Evolutionary conservation across 1,139 yeast genomes (phyloP), one percentile per base, ranked within the genome.

Genomic region (Candida labiduridarum): DNA sequence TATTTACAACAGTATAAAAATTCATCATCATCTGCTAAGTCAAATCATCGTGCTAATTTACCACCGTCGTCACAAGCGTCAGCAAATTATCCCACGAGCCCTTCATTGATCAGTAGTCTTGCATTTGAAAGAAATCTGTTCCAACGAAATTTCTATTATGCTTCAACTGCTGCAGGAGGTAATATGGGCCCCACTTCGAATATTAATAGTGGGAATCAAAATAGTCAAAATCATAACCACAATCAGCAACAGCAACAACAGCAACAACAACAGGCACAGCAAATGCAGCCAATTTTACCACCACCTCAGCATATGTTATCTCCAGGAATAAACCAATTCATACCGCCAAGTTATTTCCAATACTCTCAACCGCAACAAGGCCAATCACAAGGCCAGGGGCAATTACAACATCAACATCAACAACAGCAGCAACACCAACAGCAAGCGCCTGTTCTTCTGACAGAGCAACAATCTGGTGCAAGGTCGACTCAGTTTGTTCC

Each of bases 61-160:
- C 14, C 41, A 34, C 19, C 45, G 19, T 19, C 45, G 2, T 10
- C 19, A 12, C 12, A 30, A 41, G 14, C 16, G 25, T 4, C 25
- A 12, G 11, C 44, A 7, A 39, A 27, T n/a, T 38, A 43, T 18
- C 22, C 44, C 18, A 29, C 42, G 14, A 38, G 47, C 27, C 38
- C 57, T 3, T 47, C 59, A 36, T 52, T 59, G 7, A 49, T 67
- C n/a, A 56, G 66, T 12, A 57, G 59, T 45, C 60, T 72, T 43
- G 76, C 75, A 8, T 67, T 67, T 53, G 77, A 71, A 55, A 57
- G 75, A 45, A 69, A 67, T 49, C 66, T 65, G 60, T 63, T 67
- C 46, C 76, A 71, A 50, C 73, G 69, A 39, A 65, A 67, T 50
- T 60, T 66, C 48, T 71, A 71, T 50, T 71, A 69, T 51, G 68